Evolutionary conservation across 352 stramenopile species (phyloP).

Genomic region (Phytophthora melonis): DNA sequence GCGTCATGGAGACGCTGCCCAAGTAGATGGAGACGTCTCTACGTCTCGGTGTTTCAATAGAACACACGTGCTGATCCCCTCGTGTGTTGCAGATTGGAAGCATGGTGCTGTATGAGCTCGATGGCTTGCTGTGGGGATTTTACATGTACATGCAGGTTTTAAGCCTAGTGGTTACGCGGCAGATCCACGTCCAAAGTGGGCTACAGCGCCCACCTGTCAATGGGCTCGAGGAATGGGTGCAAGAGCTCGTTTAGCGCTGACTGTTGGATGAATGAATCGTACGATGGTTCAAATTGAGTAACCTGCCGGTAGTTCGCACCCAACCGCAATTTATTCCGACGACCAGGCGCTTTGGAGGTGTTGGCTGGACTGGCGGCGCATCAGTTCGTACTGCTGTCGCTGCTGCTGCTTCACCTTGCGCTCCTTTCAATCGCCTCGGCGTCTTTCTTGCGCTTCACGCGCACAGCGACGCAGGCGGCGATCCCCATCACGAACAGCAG

Average conservation of each 20-base stretch:
- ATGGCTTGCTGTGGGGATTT: too few relatives aligned
- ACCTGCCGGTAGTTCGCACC: background rate
- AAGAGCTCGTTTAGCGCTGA: too few relatives aligned
- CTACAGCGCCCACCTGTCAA: too few relatives aligned
- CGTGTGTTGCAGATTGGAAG: too few relatives aligned
- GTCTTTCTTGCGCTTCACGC: conserved; percentile 24
- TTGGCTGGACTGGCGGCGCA: conserved; percentile 33
- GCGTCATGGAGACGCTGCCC: conserved; percentile 66
- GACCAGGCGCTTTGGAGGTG: conserved; percentile 38
- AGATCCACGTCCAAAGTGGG: too few relatives aligned
- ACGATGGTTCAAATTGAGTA: background rate
- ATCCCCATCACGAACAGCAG: conserved; percentile 28
- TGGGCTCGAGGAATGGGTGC: too few relatives aligned
- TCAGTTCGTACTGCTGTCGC: conserved; percentile 32
- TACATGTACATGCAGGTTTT: too few relatives aligned
- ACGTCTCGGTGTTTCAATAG: background rate
- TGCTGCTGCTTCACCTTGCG: conserved; percentile 42
- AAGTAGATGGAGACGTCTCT: conserved; percentile 18
- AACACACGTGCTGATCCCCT: background rate
- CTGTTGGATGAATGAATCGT: too few relatives aligned
- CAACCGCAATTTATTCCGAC: conserved; percentile 7
- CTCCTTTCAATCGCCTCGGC: conserved; percentile 22
- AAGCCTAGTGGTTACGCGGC: too few relatives aligned
- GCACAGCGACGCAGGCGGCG: conserved; percentile 28
- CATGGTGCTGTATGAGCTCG: too few relatives aligned